phyloP scores from a whole-genome alignment of 345 rosid genomes.

The Lagerstroemia speciosa region DNA sequence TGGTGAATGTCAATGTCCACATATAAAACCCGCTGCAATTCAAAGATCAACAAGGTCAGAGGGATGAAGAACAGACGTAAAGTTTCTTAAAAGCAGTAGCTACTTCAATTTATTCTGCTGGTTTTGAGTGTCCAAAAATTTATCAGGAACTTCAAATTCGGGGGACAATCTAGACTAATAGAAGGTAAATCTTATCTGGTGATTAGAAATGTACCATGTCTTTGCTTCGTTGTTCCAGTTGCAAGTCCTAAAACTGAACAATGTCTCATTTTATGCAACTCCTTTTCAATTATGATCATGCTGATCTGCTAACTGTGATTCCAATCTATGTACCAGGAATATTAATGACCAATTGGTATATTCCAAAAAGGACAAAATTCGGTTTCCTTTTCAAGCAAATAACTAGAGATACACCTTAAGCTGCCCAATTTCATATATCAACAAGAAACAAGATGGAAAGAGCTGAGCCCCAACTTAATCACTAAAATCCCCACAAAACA shows the following conservation, averaged over 20 bases:
- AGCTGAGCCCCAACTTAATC: background rate
- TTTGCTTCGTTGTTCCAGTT: background rate
- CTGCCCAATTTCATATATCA: too few species aligned
- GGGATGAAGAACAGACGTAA: background rate
- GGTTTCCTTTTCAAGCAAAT: background rate
- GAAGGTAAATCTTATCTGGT: too few species aligned
- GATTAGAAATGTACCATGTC: background rate
- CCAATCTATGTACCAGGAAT: background rate
- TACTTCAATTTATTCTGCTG: background rate
- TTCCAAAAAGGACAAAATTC: background rate
- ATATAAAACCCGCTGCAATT: slow-evolving; percentile 50
- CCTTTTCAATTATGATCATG: background rate
- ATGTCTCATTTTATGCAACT: background rate
- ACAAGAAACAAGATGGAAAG: too few species aligned
- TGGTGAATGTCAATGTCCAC: slow-evolving; percentile 65
- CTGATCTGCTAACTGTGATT: background rate
- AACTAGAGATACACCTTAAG: too few species aligned
- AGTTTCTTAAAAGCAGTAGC: background rate
- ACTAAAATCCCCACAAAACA: background rate
- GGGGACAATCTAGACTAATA: too few species aligned
- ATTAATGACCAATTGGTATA: background rate
- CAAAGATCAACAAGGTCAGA: background rate
- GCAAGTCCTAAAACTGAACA: background rate
- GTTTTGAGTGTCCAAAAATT: too few species aligned
- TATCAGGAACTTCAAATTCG: too few species aligned